These are phyloP conservation scores for Aureobasidium pullulans DNA, from an alignment of 2,329 filamentous ascomycete species.

Conservation along the genomic window DNA sequence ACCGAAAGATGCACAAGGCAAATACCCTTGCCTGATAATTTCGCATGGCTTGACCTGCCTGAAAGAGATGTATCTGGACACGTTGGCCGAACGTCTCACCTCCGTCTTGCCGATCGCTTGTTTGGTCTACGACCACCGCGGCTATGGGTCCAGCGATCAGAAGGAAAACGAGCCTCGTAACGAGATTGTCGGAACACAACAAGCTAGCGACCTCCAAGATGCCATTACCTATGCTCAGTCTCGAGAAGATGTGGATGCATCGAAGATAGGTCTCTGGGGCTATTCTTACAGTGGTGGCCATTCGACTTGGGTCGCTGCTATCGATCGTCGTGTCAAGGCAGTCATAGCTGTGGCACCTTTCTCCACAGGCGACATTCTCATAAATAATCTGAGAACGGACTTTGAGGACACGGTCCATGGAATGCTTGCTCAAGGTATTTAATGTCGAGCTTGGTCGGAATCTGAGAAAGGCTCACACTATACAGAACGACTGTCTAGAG, in stretches of 20 bases:
- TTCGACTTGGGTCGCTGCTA: constrained; percentile 32
- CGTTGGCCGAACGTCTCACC: constrained; percentile 2
- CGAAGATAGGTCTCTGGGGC: constrained; percentile 33
- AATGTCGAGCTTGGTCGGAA: neutral
- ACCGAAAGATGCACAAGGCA: neutral
- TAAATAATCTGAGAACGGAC: constrained; percentile 24
- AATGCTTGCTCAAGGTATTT: neutral
- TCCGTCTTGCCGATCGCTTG: constrained; percentile 19
- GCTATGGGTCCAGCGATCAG: constrained; percentile 27
- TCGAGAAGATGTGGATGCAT: constrained; percentile 24
- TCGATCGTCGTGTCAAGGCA: constrained; percentile 34
- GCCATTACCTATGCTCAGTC: constrained; percentile 33
- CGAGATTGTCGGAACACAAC: constrained; percentile 27
- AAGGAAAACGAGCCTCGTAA: constrained; percentile 23
- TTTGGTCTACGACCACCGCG: constrained; percentile 31
- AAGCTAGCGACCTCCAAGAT: constrained; percentile 30
- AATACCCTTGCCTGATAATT: constrained; percentile 12
- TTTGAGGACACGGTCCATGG: constrained; percentile 20
- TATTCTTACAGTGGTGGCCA: constrained; percentile 33
- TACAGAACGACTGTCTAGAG: neutral
- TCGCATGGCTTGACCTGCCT: constrained; percentile 4
- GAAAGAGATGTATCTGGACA: constrained; percentile 12
- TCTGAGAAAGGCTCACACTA: neutral
- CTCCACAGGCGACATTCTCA: constrained; percentile 30
- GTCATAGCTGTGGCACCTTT: constrained; percentile 30